Evolutionary conservation across 1,284 basidiomycete species (phyloP).

Genomic region (Omphalotus olearius): DNA sequence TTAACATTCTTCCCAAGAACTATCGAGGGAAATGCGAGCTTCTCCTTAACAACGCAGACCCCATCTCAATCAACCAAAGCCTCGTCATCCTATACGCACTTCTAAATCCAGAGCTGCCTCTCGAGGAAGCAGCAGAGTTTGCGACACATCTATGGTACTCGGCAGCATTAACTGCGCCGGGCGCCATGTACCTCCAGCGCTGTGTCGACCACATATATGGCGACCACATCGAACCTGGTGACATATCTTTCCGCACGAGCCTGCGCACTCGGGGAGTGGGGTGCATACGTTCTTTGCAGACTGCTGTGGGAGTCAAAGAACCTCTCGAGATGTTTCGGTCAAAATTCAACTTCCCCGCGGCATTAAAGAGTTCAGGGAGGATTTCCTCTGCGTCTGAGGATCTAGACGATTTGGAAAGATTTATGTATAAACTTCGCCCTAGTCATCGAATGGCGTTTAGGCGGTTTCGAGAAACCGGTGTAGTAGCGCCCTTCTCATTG

Average conservation of each 20-base stretch:
- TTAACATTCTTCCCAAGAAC: constrained; percentile 22
- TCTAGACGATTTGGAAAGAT: constrained; percentile 31
- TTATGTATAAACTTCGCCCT: constrained; percentile 29
- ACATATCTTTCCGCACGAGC: constrained; percentile 32
- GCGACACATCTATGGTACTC: constrained; percentile 26
- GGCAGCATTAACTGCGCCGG: constrained; percentile 15
- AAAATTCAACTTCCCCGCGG: constrained; percentile 25
- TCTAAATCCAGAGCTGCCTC: constrained; percentile 17
- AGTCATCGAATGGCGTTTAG: constrained; percentile 32
- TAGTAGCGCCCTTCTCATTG: constrained; percentile 34
- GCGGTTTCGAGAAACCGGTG: constrained; percentile 33
- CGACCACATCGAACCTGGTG: constrained; percentile 21
- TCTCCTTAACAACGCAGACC: constrained; percentile 21
- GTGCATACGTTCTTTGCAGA: constrained; percentile 32
- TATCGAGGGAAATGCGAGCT: constrained; percentile 22
- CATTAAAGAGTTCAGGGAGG: constrained; percentile 23
- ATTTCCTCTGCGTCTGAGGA: constrained; percentile 25
- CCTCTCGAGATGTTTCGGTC: constrained; percentile 36
- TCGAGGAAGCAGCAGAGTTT: constrained; percentile 23
- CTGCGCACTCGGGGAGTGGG: constrained; percentile 32
- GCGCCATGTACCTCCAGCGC: constrained; percentile 16
- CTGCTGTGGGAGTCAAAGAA: constrained; percentile 29
- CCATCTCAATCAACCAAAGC: constrained; percentile 20
- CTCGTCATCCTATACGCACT: constrained; percentile 22
- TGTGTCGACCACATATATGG: constrained; percentile 29